Percentiles rank a stretch among this genome's conserved stretches.
Conservation (phyloP, 306 rosid species). For the Macrotyloma uniflorum region DNA sequence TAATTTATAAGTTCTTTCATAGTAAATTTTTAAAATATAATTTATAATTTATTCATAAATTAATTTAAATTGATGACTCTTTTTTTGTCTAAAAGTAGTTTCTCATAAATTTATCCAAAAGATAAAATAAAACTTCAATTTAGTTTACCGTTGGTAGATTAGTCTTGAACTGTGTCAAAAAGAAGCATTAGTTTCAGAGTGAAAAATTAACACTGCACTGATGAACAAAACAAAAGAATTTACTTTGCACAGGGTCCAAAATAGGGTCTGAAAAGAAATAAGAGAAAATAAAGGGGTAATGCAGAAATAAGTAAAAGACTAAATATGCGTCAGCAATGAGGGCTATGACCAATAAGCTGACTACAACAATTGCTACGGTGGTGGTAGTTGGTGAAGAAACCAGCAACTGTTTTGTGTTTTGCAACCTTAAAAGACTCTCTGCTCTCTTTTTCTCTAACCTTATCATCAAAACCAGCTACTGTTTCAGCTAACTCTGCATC, state of each 20-base stretch:
- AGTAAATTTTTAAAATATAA: too few species aligned
- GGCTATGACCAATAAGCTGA: not conserved
- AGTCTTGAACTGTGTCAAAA: not conserved
- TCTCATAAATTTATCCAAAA: too few species aligned
- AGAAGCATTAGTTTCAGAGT: not conserved
- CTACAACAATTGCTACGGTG: not conserved
- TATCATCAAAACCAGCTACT: constrained; percentile 2
- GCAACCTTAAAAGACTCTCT: constrained; percentile 3
- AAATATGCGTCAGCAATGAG: not conserved
- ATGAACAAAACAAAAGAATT: not conserved
- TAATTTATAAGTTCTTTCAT: too few species aligned
- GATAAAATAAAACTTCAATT: not conserved
- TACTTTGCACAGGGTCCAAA: not conserved
- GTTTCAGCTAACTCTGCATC: not conserved
- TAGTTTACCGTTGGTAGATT: not conserved
- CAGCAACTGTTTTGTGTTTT: not conserved
- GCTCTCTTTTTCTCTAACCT: not conserved
- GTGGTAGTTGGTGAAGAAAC: not conserved
- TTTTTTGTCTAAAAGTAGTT: too few species aligned
- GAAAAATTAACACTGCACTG: not conserved
- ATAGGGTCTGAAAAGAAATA: constrained; percentile 5
- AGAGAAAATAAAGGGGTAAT: not conserved
- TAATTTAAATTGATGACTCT: too few species aligned
- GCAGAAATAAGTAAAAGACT: not conserved
- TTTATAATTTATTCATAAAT: too few species aligned